Base-by-base conservation (phyloP, 1,284 basidiomycete genomes). In the Malassezia restricta region DNA sequence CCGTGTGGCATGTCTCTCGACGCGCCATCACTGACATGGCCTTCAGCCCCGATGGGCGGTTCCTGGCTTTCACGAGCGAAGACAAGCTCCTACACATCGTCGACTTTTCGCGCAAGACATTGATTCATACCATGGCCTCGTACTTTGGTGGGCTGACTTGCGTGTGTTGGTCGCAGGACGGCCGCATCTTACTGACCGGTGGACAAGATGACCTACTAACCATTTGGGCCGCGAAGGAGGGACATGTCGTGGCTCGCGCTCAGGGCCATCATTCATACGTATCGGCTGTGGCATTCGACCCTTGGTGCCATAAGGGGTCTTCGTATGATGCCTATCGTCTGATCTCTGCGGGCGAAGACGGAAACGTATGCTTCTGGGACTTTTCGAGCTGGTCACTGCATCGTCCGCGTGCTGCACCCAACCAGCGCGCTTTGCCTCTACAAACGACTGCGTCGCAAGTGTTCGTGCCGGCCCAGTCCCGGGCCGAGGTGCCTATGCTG, bases 221-320 rank as follows among this genome's bases (percentile, higher is more conserved):
- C 1, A 54, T 72, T 2, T 72, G 63, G 59, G 56, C 64, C 5
- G 62, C 62, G 0, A 33, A 64, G 4, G 66, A 69, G 38, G 62
- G 64, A 8, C 51, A 65, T 8, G 82, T 96, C 11, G 82, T 98
- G n/a, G 92, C 92, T 3, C 80, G 91, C 44, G 95, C 91, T 76
- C 90, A 95, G 74, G 94, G 92, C 0, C 92, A 98, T 71, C 85
- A 87, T 0, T 91, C 87, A 1, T 96, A 94, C 68, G 86, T 98
- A 5, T 85, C 87, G 0, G 79, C 82, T 3, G 79, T 96, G 8
- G 84, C 86, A 0, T 98, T 95, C 71, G 94, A 98, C 74, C 83
- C 86, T 11, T 71, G 67, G 64, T 42, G 62, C 15, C 78, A 82
- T 46, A 80, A 84, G 20, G 86, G 85, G 5, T 17, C 32, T 20